A percentile compares a stretch with the other conserved stretches of the same genome.
phyloP scores from a whole-genome alignment of 2,329 filamentous ascomycete genomes.

The Colletotrichum filicis region DNA sequence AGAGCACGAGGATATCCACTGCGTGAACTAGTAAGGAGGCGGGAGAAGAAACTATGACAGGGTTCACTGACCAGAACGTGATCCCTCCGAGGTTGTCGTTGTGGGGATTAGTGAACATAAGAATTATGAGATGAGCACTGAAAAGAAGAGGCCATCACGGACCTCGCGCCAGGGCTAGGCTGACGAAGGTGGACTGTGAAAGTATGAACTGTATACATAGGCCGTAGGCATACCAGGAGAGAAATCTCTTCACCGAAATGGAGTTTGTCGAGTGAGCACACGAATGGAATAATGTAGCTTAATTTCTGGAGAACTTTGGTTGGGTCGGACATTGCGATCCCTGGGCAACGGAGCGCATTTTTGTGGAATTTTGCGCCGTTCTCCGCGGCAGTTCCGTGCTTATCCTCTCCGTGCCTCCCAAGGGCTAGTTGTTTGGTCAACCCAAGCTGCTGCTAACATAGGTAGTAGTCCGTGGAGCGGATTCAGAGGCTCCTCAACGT shows the following conservation, averaged over 20 bases:
- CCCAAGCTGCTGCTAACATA: neutral
- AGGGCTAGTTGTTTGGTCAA: too few relatives aligned
- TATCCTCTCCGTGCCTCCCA: too few relatives aligned
- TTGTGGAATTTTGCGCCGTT: neutral
- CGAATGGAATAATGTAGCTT: neutral
- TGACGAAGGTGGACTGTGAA: neutral
- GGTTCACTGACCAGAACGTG: neutral
- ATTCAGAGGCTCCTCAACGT: neutral
- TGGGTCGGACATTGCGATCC: neutral
- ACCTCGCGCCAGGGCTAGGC: neutral
- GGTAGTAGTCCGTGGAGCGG: neutral
- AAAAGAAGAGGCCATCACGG: neutral
- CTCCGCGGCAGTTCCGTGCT: neutral
- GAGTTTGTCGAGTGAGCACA: neutral
- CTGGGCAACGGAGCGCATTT: neutral
- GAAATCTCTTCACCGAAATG: neutral
- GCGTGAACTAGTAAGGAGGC: neutral
- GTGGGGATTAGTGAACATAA: neutral
- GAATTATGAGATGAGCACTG: neutral
- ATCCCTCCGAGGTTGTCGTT: neutral
- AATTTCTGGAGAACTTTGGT: constrained; percentile 3
- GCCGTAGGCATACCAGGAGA: neutral
- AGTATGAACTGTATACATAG: neutral
- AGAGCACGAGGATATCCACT: neutral
- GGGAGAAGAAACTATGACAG: neutral